Percentiles rank a stretch among this genome's conserved stretches.
Evolutionary conservation across 2,329 filamentous ascomycete species (phyloP).

Genomic region (Dryadomyces sulphureus): DNA sequence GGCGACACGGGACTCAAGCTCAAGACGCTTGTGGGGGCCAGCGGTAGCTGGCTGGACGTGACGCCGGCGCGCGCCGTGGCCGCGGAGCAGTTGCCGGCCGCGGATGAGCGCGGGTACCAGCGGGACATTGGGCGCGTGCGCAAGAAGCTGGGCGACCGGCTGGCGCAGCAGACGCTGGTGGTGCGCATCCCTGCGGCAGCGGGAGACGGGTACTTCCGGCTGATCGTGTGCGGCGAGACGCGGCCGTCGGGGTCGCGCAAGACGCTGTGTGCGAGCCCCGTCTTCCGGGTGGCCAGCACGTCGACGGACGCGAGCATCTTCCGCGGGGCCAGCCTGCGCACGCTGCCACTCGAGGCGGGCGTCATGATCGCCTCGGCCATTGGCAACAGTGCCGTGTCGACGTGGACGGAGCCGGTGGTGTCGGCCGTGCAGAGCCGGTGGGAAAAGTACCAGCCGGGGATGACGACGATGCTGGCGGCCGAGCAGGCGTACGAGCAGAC

Average conservation of each 20-base stretch:
- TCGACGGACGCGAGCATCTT: slow-evolving; percentile 45
- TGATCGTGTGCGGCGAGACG: slow-evolving; percentile 38
- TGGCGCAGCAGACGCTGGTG: slow-evolving; percentile 46
- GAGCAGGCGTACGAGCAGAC: slow-evolving; percentile 22
- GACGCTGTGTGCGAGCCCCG: slow-evolving; percentile 48
- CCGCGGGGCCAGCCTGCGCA: slow-evolving; percentile 48
- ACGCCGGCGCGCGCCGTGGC: slow-evolving; percentile 39
- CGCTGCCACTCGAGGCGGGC: slow-evolving; percentile 51
- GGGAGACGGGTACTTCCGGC: slow-evolving; percentile 52
- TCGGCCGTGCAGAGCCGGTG: slow-evolving; percentile 24
- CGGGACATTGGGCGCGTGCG: slow-evolving; percentile 42
- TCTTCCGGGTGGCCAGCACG: slow-evolving; percentile 54
- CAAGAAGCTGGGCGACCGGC: slow-evolving; percentile 26
- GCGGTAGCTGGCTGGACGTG: slow-evolving; percentile 50
- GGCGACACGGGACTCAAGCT: slow-evolving; percentile 54
- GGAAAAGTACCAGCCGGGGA: slow-evolving; percentile 20
- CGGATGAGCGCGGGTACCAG: slow-evolving; percentile 52
- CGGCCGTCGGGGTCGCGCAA: slow-evolving; percentile 28
- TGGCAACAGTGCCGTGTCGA: slow-evolving; percentile 27
- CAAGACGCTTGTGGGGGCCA: slow-evolving; percentile 46
- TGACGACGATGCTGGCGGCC: slow-evolving; percentile 25
- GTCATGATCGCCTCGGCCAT: slow-evolving; percentile 39
- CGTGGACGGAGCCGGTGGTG: slow-evolving; percentile 23
- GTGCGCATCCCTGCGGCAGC: slow-evolving; percentile 49
- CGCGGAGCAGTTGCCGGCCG: slow-evolving; percentile 32